Evolutionary conservation across 2,329 filamentous ascomycete species (phyloP).

Genomic region (Chaetomium globosum): DNA sequence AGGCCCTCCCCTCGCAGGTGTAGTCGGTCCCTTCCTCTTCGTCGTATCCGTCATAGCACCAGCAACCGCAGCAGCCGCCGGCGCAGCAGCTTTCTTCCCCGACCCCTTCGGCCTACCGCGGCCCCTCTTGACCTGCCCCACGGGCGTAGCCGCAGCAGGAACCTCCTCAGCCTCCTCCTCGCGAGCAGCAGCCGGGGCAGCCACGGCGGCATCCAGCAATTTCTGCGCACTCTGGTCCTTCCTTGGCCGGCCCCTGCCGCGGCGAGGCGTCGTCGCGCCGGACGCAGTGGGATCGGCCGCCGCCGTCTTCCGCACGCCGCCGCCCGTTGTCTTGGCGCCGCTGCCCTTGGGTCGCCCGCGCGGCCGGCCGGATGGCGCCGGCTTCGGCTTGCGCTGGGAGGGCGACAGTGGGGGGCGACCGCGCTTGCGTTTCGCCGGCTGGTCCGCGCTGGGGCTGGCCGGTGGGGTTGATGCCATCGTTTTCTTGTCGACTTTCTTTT

Average conservation of each 20-base stretch:
- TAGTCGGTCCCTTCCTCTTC: slow-evolving; percentile 14
- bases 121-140: slow-evolving; percentile 22
- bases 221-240: slow-evolving; percentile 15
- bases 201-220: background rate
- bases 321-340: slow-evolving; percentile 20
- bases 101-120: slow-evolving; percentile 18
- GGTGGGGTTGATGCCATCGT: slow-evolving; percentile 34
- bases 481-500: slow-evolving; percentile 1
- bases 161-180: background rate
- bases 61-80: slow-evolving; percentile 5
- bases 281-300: slow-evolving; percentile 14
- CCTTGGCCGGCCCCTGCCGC: slow-evolving; percentile 24
- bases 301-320: slow-evolving; percentile 32
- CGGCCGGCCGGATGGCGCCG: slow-evolving; percentile 33
- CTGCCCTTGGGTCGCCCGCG: slow-evolving; percentile 37
- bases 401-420: slow-evolving; percentile 37
- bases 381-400: slow-evolving; percentile 36
- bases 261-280: background rate
- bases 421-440: slow-evolving; percentile 35
- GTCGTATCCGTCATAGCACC: slow-evolving; percentile 5
- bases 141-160: background rate
- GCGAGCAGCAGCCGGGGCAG: background rate
- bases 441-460: slow-evolving; percentile 11
- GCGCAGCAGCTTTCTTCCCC: slow-evolving; percentile 17
- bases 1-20: slow-evolving; percentile 17